phyloP scores from a whole-genome alignment of 257 asterid species.

The Paulownia fortunei region DNA sequence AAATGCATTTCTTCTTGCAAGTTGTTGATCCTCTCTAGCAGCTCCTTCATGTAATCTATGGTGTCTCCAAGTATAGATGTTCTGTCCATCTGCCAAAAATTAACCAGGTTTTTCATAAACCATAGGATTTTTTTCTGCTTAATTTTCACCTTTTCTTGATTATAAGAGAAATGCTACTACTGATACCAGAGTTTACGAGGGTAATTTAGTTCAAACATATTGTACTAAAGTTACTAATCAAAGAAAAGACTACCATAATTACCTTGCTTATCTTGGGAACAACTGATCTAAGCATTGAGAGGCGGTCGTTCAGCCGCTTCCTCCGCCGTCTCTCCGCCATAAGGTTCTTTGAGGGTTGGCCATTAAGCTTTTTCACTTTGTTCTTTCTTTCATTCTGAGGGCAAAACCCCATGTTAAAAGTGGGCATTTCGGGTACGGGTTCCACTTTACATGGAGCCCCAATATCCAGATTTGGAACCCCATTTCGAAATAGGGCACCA shows the following conservation, averaged over 20 bases:
- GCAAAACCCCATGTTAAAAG: constrained; percentile 42
- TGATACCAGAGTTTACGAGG: too few species aligned
- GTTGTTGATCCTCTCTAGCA: constrained; percentile 58
- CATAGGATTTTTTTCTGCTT: too few species aligned
- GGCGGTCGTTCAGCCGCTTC: constrained; percentile 82
- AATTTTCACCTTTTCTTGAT: too few species aligned
- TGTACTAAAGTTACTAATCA: too few species aligned
- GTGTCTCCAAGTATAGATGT: constrained; percentile 91
- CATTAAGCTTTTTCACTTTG: constrained; percentile 49
- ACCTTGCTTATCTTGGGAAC: constrained; percentile 98
- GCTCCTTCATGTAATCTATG: constrained; percentile 83
- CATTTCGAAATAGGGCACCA: constrained; percentile 18
- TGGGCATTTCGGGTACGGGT: constrained; percentile 33
- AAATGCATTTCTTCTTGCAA: constrained; percentile 62
- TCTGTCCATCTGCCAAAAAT: constrained; percentile 74
- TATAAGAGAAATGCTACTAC: too few species aligned
- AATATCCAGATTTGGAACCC: constrained; percentile 28
- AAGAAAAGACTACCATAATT: neutral
- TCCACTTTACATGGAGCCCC: constrained; percentile 45
- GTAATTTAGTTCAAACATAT: too few species aligned
- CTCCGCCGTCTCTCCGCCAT: constrained; percentile 91
- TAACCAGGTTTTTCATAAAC: neutral
- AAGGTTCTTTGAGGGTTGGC: constrained; percentile 80
- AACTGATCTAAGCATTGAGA: constrained; percentile 84
- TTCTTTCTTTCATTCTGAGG: constrained; percentile 37